Evolutionary conservation across 164 flowering plant species (phyloP), one percentile per base, ranked within the genome.

Genomic region (Hamamelis virginiana): DNA sequence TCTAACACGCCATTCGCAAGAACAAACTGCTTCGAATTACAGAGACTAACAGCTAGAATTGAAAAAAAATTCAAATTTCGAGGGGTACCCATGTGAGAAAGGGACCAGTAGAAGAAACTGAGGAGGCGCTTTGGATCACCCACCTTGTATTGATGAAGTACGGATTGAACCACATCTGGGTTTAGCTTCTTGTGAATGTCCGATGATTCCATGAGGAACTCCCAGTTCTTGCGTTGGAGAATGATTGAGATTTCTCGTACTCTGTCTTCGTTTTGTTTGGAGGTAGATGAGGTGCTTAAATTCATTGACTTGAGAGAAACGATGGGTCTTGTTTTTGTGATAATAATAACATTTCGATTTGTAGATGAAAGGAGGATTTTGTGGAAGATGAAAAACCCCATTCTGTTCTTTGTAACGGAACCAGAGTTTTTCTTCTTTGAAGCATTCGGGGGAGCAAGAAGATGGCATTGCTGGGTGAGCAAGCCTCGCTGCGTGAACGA

Each of bases 21-120:
- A 5, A 72, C 74, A 62, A 78, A 85, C n/a, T 71, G 68, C 41
- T 70, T 71, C 3, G 81, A 68, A 67, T 83, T 75, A 73, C 92
- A 85, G 8, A 87, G 75, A 68, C 61, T 1, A 8, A 90, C 77
- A 4, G 84, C 87, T 27, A 90, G 72, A 70, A 83, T 46, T 0
- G 89, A 78, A 22, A 73, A 83, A 12, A 82, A 82, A 74, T 67
- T n/a, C 66, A 89, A 69, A 53, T 79, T 73, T n/a, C 72, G 87
- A 60, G 81, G 71, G 9, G 62, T 61, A 72, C 79, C 82, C 78
- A 82, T 61, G 38, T 71, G 68, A 19, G 65, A 25, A 57, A 33
- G 22, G 18, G 84, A 80, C 97, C 97, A 91, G 68, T 77, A 21
- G 78, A 90, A 84, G 87, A 92, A 92, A 65, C 63, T 50, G 25